These are phyloP conservation scores for Epichloe scottii DNA, from an alignment of 2,329 filamentous ascomycete species.

Conservation along the genomic window DNA sequence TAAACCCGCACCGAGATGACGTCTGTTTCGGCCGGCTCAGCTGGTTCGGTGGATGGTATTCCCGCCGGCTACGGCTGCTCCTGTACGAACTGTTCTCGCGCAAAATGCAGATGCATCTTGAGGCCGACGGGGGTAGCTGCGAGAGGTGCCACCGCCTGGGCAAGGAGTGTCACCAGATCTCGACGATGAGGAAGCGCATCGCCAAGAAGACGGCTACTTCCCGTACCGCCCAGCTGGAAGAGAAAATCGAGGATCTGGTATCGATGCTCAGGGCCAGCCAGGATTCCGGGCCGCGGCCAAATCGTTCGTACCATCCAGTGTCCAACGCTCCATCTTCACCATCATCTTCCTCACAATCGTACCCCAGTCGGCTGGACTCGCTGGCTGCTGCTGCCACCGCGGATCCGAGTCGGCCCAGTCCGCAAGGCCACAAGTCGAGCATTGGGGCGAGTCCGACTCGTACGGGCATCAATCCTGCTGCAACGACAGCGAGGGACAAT, in stretches of 20 bases:
- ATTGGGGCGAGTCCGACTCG: not conserved
- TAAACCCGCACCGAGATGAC: not conserved
- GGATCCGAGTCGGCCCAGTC: not conserved
- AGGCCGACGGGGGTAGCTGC: constrained; percentile 21
- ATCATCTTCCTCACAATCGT: constrained; percentile 3
- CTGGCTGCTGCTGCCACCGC: constrained; percentile 24
- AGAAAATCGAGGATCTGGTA: constrained; percentile 36
- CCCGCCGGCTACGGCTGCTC: constrained; percentile 31
- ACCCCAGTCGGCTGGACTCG: constrained; percentile 22
- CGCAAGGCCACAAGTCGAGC: not conserved
- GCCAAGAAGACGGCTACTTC: constrained; percentile 21
- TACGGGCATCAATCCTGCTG: not conserved
- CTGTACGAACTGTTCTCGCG: constrained; percentile 33
- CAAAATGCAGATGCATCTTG: constrained; percentile 37
- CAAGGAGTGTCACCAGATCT: constrained; percentile 34
- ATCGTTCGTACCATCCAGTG: not conserved
- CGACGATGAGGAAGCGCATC: constrained; percentile 26
- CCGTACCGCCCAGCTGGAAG: constrained; percentile 33
- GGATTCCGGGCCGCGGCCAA: constrained; percentile 1
- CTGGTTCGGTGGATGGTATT: constrained; percentile 10
- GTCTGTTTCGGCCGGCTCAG: not conserved
- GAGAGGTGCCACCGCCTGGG: constrained; percentile 32
- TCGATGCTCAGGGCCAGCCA: constrained; percentile 28
- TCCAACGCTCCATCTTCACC: not conserved
- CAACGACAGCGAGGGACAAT: not conserved